phyloP scores from a whole-genome alignment of 345 rosid genomes.

The Camelina hispida region DNA sequence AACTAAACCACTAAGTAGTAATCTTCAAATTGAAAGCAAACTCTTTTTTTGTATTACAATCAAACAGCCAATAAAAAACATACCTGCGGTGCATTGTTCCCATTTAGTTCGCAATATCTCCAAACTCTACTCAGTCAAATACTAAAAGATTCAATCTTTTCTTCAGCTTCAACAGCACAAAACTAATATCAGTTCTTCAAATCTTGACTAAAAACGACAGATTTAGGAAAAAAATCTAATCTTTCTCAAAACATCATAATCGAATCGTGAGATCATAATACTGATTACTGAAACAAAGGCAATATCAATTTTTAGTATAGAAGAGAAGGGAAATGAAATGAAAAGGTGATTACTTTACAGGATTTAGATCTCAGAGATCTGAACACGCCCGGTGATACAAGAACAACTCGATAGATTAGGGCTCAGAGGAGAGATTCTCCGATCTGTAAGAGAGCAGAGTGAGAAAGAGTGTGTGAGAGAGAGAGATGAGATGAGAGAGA shows the following conservation, averaged over 20 bases:
- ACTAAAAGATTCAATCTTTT: conserved; percentile 33
- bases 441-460: conserved; percentile 17
- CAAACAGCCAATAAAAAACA: background rate
- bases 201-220: background rate
- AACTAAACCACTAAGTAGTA: conserved; percentile 34
- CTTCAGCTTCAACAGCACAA: background rate
- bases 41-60: background rate
- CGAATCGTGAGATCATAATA: background rate
- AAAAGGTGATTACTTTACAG: conserved; percentile 13
- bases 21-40: conserved; percentile 27
- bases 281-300: background rate
- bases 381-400: background rate
- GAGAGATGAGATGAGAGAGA: background rate
- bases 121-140: conserved; percentile 33
- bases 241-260: too few relatives aligned
- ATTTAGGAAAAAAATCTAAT: background rate
- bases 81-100: conserved; percentile 70
- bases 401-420: background rate
- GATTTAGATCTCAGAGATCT: conserved; percentile 1
- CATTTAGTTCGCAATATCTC: conserved; percentile 45
- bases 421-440: conserved; percentile 14
- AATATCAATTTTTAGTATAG: background rate
- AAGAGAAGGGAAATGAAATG: background rate
- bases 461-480: conserved; percentile 3
- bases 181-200: too few relatives aligned